These are phyloP conservation scores for Skeletonema marinoi DNA, from an alignment of 108 stramenopile species.

Conservation along the genomic window DNA sequence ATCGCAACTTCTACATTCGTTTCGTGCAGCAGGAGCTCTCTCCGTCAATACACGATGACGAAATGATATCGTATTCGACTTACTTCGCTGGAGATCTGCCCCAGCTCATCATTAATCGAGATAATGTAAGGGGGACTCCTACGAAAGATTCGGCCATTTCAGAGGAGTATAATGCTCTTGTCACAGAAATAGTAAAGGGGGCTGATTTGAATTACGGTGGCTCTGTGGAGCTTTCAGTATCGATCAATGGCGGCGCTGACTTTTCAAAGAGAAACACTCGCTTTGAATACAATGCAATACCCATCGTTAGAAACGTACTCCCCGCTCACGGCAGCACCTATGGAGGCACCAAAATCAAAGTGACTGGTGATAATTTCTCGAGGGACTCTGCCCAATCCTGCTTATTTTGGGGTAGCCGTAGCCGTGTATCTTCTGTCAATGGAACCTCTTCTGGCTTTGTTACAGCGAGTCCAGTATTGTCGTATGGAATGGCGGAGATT, in stretches of 20 bases:
- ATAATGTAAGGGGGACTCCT: constrained; percentile 25
- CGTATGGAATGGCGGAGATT: constrained; percentile 20
- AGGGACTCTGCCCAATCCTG: constrained; percentile 48
- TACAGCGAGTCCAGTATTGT: constrained; percentile 10
- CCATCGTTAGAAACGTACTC: constrained; percentile 37
- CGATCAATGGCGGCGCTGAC: constrained; percentile 67
- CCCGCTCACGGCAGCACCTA: constrained; percentile 60
- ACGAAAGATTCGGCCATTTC: constrained; percentile 27
- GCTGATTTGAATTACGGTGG: constrained; percentile 49
- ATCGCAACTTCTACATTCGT: constrained; percentile 45
- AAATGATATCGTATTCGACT: constrained; percentile 14
- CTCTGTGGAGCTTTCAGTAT: constrained; percentile 57
- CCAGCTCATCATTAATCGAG: constrained; percentile 18
- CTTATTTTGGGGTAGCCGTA: constrained; percentile 54
- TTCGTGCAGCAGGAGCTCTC: constrained; percentile 26
- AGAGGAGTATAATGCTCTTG: constrained; percentile 23
- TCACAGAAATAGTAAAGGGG: constrained; percentile 49
- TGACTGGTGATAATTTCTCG: constrained; percentile 49
- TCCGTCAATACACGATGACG: constrained; percentile 1
- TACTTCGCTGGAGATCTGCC: constrained; percentile 36
- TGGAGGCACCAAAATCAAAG: constrained; percentile 65
- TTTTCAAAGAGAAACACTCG: constrained; percentile 32
- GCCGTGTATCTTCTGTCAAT: constrained; percentile 8
- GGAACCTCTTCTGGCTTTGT: neutral
- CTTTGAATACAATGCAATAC: constrained; percentile 63